Conservation (phyloP, 495 filamentous ascomycete genomes). For the Aspergillus hancockii region DNA sequence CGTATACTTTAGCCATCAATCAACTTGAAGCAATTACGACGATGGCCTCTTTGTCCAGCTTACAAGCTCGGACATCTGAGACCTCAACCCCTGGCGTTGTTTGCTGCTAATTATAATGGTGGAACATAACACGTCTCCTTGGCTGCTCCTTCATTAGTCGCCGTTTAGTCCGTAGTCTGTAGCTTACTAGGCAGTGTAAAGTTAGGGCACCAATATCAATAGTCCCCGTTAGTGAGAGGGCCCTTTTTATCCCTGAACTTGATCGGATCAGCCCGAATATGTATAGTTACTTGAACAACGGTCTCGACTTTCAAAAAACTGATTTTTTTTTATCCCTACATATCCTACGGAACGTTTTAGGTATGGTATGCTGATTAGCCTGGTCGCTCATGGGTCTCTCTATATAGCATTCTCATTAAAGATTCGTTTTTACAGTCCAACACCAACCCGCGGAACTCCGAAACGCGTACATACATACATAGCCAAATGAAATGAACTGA, state of each 20-base stretch:
- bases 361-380: too few relatives aligned
- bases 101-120: conserved; percentile 2
- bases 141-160: conserved; percentile 1
- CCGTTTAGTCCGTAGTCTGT: not conserved
- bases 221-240: not conserved
- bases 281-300: not conserved
- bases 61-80: not conserved
- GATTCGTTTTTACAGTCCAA: not conserved
- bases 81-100: not conserved
- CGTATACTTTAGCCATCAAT: not conserved
- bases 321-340: too few relatives aligned
- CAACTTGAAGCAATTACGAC: conserved; percentile 2
- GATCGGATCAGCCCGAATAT: not conserved
- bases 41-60: not conserved
- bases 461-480: not conserved
- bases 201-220: not conserved
- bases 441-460: not conserved
- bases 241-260: not conserved
- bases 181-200: not conserved
- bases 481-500: conserved; percentile 11
- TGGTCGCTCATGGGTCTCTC: not conserved
- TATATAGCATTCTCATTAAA: not conserved
- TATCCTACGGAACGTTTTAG: too few relatives aligned
- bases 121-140: not conserved
- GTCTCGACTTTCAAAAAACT: too few relatives aligned